phyloP scores from a whole-genome alignment of 1,139 yeast genomes.

The Taphrina flavorubra region DNA sequence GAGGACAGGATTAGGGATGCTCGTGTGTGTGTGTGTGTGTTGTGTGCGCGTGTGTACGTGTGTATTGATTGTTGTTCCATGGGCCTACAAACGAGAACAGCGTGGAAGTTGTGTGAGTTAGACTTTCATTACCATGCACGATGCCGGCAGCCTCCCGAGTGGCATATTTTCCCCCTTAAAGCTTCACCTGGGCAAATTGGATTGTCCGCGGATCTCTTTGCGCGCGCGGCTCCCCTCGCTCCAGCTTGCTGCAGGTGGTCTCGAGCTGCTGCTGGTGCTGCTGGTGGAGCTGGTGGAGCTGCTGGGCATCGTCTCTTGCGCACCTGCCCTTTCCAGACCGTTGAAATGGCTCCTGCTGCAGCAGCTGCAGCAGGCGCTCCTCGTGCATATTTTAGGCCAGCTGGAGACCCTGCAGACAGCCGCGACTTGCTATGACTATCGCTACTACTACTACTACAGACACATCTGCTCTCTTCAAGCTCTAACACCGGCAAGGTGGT shows the following conservation, averaged over 20 bases:
- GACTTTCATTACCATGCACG: constrained; percentile 22
- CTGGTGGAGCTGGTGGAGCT: not conserved
- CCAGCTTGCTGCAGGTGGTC: too few species aligned
- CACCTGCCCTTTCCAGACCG: too few species aligned
- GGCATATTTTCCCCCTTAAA: constrained; percentile 7
- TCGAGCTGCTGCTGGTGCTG: not conserved
- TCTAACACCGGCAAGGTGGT: too few species aligned
- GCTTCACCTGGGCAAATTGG: not conserved
- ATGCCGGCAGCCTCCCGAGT: constrained; percentile 15
- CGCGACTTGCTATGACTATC: too few species aligned
- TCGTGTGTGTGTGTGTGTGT: constrained; percentile 3
- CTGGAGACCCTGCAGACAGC: too few species aligned
- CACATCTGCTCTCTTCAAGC: too few species aligned
- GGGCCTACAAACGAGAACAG: constrained; percentile 15
- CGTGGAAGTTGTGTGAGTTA: constrained; percentile 22
- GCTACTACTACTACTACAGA: not conserved
- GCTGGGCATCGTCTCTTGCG: too few species aligned
- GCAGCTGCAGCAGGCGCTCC: not conserved
- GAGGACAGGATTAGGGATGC: not conserved
- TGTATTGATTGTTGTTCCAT: constrained; percentile 14
- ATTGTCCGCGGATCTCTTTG: not conserved
- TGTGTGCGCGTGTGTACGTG: not conserved
- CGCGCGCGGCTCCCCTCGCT: not conserved
- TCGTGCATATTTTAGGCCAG: too few species aligned
- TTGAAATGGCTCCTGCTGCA: not conserved